Evolutionary conservation across 208 protist genomes (phyloP).

Genomic region (Trypanosomatidae sp.): DNA sequence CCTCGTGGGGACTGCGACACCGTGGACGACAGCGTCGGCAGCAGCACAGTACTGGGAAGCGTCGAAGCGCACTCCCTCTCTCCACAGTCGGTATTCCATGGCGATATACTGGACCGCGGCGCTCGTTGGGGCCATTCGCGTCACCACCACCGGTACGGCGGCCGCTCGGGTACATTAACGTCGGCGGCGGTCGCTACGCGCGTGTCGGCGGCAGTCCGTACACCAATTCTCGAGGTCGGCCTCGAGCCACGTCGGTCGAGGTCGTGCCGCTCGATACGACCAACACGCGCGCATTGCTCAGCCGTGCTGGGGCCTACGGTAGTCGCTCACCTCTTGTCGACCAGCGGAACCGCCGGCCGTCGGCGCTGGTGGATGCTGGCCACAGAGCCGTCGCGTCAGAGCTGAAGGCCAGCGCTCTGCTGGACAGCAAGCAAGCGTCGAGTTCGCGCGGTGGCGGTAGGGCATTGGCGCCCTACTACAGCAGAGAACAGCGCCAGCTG

Average conservation of each 20-base stretch:
- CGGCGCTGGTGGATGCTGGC: conserved; percentile 9
- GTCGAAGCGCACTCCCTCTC: conserved; percentile 14
- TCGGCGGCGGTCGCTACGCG: conserved; percentile 48
- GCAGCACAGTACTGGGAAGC: neutral
- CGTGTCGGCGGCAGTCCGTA: conserved; percentile 39
- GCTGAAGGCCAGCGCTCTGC: neutral
- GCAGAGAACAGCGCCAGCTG: neutral
- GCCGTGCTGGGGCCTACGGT: neutral
- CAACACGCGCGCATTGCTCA: neutral
- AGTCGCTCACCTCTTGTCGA: neutral
- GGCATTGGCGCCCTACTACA: neutral
- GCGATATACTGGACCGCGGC: conserved; percentile 36
- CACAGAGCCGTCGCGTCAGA: conserved; percentile 10
- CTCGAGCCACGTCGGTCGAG: neutral
- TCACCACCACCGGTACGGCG: conserved; percentile 41
- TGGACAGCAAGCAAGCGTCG: neutral
- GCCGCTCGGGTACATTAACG: conserved; percentile 66
- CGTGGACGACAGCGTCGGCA: neutral
- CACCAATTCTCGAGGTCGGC: neutral
- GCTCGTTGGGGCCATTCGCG: conserved; percentile 22
- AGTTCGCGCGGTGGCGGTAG: conserved; percentile 4
- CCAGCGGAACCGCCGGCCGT: neutral
- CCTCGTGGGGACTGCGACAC: neutral
- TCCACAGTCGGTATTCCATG: conserved; percentile 47
- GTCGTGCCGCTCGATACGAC: conserved; percentile 19